A percentile compares a stretch with the other conserved stretches of the same genome.
Conservation (phyloP, 352 stramenopile species). For the Pythium utonaiense region DNA sequence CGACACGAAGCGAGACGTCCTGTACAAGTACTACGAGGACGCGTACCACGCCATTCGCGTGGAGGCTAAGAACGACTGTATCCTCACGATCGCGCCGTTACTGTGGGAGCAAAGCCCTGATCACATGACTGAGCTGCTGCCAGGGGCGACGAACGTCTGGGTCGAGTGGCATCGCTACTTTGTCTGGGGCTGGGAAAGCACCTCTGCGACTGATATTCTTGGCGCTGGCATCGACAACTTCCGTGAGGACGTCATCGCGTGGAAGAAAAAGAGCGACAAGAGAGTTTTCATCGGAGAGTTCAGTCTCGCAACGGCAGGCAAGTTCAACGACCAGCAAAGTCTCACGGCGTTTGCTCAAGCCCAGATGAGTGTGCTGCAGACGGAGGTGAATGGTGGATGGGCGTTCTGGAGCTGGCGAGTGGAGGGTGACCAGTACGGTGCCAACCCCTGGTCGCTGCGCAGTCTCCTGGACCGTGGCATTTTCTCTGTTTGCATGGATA, state of each 20-base stretch:
- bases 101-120: constrained; percentile 19
- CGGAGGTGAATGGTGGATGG: constrained; percentile 8
- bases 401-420: constrained; percentile 25
- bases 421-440: constrained; percentile 7
- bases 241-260: constrained; percentile 8
- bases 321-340: not conserved
- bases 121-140: constrained; percentile 2
- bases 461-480: constrained; percentile 20
- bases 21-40: constrained; percentile 32
- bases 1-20: constrained; percentile 6
- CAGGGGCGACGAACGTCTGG: constrained; percentile 23
- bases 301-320: constrained; percentile 17
- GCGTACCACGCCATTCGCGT: constrained; percentile 24
- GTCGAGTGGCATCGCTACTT: constrained; percentile 31
- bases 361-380: constrained; percentile 5
- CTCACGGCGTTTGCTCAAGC: constrained; percentile 2
- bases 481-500: not conserved
- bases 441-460: constrained; percentile 23
- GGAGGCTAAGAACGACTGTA: constrained; percentile 18
- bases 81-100: constrained; percentile 23
- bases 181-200: constrained; percentile 21
- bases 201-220: constrained; percentile 7
- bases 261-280: constrained; percentile 20
- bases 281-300: constrained; percentile 29
- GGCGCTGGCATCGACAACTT: constrained; percentile 5